Conservation (phyloP, 2,329 filamentous ascomycete species). For the Lasiodiplodia sp. region DNA sequence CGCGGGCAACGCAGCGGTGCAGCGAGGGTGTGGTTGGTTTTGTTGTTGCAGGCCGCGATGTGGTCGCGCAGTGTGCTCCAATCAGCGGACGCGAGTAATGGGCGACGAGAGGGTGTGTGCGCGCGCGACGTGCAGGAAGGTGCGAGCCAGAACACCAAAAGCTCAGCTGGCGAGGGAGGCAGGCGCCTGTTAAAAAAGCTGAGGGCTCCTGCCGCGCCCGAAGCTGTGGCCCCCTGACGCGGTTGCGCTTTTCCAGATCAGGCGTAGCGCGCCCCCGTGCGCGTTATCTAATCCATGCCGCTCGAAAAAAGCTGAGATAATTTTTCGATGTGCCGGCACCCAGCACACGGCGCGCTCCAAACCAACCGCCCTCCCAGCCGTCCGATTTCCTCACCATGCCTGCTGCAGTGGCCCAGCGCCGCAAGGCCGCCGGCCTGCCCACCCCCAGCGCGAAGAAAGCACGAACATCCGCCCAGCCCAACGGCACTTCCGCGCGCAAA, state of each 20-base stretch:
- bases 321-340: slow-evolving; percentile 27
- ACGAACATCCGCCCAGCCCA: slow-evolving; percentile 33
- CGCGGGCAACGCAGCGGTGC: slow-evolving; percentile 11
- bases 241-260: not conserved
- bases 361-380: slow-evolving; percentile 26
- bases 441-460: slow-evolving; percentile 47
- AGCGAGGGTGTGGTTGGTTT: slow-evolving; percentile 4
- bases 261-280: slow-evolving; percentile 9
- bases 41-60: not conserved
- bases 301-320: slow-evolving; percentile 29
- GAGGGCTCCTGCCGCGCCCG: slow-evolving; percentile 26
- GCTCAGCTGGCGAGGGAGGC: slow-evolving; percentile 13
- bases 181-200: slow-evolving; percentile 24
- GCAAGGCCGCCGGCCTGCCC: slow-evolving; percentile 25
- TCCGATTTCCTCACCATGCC: slow-evolving; percentile 39
- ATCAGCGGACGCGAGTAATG: slow-evolving; percentile 26
- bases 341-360: slow-evolving; percentile 22
- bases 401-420: slow-evolving; percentile 40
- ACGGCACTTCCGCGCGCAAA: slow-evolving; percentile 27
- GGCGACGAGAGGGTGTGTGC: slow-evolving; percentile 26
- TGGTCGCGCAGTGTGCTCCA: slow-evolving; percentile 15
- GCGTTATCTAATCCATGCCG: slow-evolving; percentile 29
- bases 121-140: slow-evolving; percentile 27
- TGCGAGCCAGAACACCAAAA: slow-evolving; percentile 29
- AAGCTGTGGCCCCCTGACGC: slow-evolving; percentile 27